These are phyloP conservation scores for Laburnicola sp. DNA, from an alignment of 2,329 filamentous ascomycete species.

Conservation along the genomic window DNA sequence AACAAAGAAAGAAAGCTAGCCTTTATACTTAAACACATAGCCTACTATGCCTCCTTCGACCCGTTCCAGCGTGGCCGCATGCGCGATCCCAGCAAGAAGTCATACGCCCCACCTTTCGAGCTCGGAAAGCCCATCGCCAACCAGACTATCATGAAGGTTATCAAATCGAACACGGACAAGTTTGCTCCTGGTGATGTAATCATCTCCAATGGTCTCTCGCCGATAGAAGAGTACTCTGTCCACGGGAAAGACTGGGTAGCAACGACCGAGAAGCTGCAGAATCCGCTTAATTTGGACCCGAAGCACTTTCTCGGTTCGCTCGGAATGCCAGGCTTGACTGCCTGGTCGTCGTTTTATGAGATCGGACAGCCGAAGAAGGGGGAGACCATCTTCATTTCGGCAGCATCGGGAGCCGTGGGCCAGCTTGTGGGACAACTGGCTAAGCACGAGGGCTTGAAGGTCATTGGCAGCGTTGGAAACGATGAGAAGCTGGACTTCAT, in stretches of 20 bases:
- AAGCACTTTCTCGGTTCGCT: constrained; percentile 73
- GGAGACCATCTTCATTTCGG: constrained; percentile 80
- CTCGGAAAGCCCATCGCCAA: constrained; percentile 68
- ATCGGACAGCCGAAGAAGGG: constrained; percentile 75
- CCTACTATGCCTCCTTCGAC: constrained; percentile 74
- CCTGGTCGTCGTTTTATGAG: constrained; percentile 73
- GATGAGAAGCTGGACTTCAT: constrained; percentile 81
- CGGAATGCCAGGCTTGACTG: constrained; percentile 77
- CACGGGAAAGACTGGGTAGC: constrained; percentile 54
- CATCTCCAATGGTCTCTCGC: constrained; percentile 52
- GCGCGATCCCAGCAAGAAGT: constrained; percentile 65
- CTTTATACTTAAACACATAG: too few species aligned
- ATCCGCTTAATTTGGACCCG: constrained; percentile 68
- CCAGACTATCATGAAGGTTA: constrained; percentile 65
- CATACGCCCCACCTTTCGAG: constrained; percentile 67
- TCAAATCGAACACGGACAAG: constrained; percentile 67
- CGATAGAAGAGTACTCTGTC: constrained; percentile 70
- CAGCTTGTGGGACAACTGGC: constrained; percentile 82
- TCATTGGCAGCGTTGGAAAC: constrained; percentile 78
- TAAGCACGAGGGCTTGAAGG: constrained; percentile 76
- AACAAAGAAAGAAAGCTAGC: too few species aligned
- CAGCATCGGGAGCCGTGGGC: constrained; percentile 79
- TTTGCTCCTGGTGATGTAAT: constrained; percentile 72
- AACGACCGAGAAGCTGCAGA: constrained; percentile 62
- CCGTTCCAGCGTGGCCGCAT: constrained; percentile 84